Percentiles rank a stretch among this genome's conserved stretches.
These are phyloP conservation scores for Fonsecaea monophora DNA, from an alignment of 2,329 filamentous ascomycete species.

Conservation along the genomic window DNA sequence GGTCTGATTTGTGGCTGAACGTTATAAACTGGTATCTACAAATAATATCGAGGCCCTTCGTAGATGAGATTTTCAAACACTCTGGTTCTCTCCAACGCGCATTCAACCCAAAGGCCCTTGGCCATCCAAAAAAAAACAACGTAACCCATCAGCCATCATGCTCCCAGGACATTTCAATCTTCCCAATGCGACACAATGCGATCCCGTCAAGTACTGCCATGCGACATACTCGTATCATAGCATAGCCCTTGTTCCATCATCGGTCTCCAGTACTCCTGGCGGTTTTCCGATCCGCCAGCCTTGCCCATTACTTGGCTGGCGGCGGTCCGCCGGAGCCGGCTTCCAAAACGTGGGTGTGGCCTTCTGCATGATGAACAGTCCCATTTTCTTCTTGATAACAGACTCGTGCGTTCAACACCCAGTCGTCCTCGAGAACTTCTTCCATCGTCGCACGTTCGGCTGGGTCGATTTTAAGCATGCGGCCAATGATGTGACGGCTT, in stretches of 20 bases:
- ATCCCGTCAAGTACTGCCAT: conserved; percentile 4
- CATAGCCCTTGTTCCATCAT: conserved; percentile 7
- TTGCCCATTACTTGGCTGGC: conserved; percentile 33
- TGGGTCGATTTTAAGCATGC: conserved; percentile 91
- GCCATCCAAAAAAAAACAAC: neutral
- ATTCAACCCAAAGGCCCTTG: conserved; percentile 4
- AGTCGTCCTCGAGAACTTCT: conserved; percentile 85
- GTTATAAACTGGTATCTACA: conserved; percentile 31
- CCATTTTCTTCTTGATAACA: conserved; percentile 81
- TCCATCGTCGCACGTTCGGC: conserved; percentile 81
- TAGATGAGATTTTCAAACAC: conserved; percentile 14
- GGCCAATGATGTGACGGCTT: conserved; percentile 84
- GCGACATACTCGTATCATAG: neutral
- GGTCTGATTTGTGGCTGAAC: conserved; percentile 12
- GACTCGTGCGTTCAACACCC: conserved; percentile 84
- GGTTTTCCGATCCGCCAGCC: neutral
- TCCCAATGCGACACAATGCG: conserved; percentile 4
- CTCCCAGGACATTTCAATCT: neutral
- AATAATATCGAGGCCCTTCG: conserved; percentile 13
- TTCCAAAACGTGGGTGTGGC: conserved; percentile 85
- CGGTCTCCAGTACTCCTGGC: conserved; percentile 7
- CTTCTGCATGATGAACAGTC: conserved; percentile 71
- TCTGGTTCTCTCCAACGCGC: conserved; percentile 24
- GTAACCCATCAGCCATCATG: conserved; percentile 5
- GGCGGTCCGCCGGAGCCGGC: conserved; percentile 55